Base-by-base conservation (phyloP, 1,284 basidiomycete genomes). In the Thecaphora thlaspeos region DNA sequence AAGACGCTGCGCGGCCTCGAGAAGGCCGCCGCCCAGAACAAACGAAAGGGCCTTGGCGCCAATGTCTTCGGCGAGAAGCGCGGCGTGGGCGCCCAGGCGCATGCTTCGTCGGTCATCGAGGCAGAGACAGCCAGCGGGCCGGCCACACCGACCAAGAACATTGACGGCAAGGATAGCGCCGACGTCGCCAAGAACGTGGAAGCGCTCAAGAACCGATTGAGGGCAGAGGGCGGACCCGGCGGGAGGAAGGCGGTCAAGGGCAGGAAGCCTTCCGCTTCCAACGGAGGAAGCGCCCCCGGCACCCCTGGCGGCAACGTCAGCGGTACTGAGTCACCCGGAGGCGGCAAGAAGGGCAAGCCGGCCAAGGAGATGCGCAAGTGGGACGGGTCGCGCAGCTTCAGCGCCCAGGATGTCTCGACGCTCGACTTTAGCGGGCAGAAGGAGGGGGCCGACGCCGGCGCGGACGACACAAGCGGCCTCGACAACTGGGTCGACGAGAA, bases 141-240 rank as follows among this genome's bases (percentile, higher is more conserved):
- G 34, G 52, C 62, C 49, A 67, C 67, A 2, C 61, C 63, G 18
- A 52, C 30, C 43, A 52, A 54, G 42, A 32, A 48, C 15, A 55
- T 59, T 28, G 63, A 69, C 7, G 80, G 83, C n/a, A 81, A 84
- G 42, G 89, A 92, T 61, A 89, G 89, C 48, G 87, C 93, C 72
- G 87, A 91, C 71, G 96, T 97, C 67, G 87, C 92, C 11, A 84
- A 89, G 69, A 96, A 93, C 72, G 89, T 95, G 2, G 88, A 92
- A 71, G 90, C 90, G 0, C 82, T 97, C 49, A 95, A 93, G 78
- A 87, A 84, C 48, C 84, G 90, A 36, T 80, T 94, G 43, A 80
- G 79, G 47, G 64, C 68, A 32, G 61, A 74, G 45, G 40, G 85
- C 48, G 86, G 64, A 83, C 18, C 81, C 82, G 65, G 83, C 83